Evolutionary conservation across 2,329 filamentous ascomycete species (phyloP).

Genomic region (Dothistroma pini): DNA sequence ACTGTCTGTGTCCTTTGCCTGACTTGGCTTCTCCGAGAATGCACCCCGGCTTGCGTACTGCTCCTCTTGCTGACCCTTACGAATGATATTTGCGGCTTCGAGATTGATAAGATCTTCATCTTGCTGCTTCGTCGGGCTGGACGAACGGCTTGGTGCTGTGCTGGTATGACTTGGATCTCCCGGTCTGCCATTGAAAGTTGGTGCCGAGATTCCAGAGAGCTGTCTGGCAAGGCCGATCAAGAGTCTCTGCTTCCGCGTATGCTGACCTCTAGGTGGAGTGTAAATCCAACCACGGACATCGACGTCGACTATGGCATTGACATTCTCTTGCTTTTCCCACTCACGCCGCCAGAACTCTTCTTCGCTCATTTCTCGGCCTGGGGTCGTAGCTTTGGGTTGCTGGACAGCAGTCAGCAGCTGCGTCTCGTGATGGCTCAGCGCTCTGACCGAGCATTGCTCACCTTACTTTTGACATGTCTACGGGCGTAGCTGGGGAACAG

Average conservation of each 20-base stretch:
- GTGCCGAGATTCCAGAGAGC: slow-evolving; percentile 78
- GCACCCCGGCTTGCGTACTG: slow-evolving; percentile 60
- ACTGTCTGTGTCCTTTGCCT: slow-evolving; percentile 43
- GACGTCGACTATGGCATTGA: slow-evolving; percentile 84
- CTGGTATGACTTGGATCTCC: slow-evolving; percentile 40
- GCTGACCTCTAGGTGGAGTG: slow-evolving; percentile 74
- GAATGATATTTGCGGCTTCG: slow-evolving; percentile 74
- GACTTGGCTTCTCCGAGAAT: slow-evolving; percentile 65
- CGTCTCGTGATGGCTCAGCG: slow-evolving; percentile 1
- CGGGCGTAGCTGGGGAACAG: slow-evolving; percentile 93
- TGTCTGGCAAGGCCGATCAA: slow-evolving; percentile 82
- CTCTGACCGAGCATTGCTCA: slow-evolving; percentile 21
- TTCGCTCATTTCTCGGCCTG: slow-evolving; percentile 25
- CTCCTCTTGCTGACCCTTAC: slow-evolving; percentile 66
- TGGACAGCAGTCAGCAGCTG: slow-evolving; percentile 1
- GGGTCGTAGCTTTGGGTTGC: slow-evolving; percentile 14
- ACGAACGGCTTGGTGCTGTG: slow-evolving; percentile 42
- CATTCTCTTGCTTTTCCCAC: slow-evolving; percentile 76
- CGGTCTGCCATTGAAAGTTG: slow-evolving; percentile 41
- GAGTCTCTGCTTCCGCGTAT: slow-evolving; percentile 82
- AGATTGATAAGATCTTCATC: slow-evolving; percentile 66
- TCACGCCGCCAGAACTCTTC: slow-evolving; percentile 70
- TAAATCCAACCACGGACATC: slow-evolving; percentile 97
- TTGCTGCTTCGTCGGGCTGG: slow-evolving; percentile 42
- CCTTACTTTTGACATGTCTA: slow-evolving; percentile 56